phyloP scores from a whole-genome alignment of 2,329 filamentous ascomycete species.

The Paradendryphiella salina region DNA sequence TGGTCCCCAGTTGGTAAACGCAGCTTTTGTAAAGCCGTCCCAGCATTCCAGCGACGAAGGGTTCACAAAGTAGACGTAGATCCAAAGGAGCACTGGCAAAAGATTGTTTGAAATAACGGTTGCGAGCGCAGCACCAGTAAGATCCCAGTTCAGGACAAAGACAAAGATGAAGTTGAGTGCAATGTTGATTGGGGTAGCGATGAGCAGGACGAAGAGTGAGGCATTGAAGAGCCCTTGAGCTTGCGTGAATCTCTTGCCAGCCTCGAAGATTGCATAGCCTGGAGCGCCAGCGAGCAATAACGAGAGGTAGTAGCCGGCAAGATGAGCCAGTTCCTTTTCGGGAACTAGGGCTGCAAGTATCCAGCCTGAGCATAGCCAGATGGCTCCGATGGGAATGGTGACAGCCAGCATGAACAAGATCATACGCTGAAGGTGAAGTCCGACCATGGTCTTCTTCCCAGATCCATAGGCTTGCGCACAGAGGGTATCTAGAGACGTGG shows the following conservation, averaged over 20 bases:
- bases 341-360: slow-evolving; percentile 54
- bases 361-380: slow-evolving; percentile 56
- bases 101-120: slow-evolving; percentile 56
- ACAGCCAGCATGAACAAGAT: slow-evolving; percentile 54
- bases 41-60: slow-evolving; percentile 57
- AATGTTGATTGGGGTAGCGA: slow-evolving; percentile 56
- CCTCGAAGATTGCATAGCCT: slow-evolving; percentile 59
- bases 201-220: slow-evolving; percentile 52
- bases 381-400: slow-evolving; percentile 53
- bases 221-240: slow-evolving; percentile 59
- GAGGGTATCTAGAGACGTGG: slow-evolving; percentile 56
- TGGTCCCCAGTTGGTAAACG: slow-evolving; percentile 73
- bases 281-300: slow-evolving; percentile 56
- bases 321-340: slow-evolving; percentile 53
- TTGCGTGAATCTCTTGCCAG: slow-evolving; percentile 59
- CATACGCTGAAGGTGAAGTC: slow-evolving; percentile 59
- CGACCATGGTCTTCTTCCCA: slow-evolving; percentile 54
- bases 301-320: slow-evolving; percentile 56
- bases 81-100: slow-evolving; percentile 53
- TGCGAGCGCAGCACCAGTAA: slow-evolving; percentile 57
- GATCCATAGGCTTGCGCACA: slow-evolving; percentile 59
- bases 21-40: slow-evolving; percentile 71
- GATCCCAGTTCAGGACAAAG: slow-evolving; percentile 49
- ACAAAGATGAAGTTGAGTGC: slow-evolving; percentile 56
- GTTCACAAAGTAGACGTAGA: slow-evolving; percentile 51